Percentiles rank a stretch among this genome's conserved stretches.
phyloP scores from a whole-genome alignment of 2,329 filamentous ascomycete genomes.

The Xylariales sp. region DNA sequence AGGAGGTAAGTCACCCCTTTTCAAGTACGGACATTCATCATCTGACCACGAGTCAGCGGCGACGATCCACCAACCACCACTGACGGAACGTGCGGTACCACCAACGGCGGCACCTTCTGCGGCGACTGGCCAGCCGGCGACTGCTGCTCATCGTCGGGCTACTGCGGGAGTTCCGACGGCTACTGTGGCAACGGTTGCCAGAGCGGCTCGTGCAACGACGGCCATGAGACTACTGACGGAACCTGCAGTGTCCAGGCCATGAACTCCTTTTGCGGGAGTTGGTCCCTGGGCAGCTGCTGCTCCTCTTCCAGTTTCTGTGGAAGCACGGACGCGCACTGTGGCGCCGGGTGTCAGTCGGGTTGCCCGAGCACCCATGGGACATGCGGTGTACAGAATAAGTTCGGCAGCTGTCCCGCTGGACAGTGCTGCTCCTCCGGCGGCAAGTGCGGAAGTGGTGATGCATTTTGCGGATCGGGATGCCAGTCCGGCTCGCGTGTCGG shows the following conservation, averaged over 20 bases:
- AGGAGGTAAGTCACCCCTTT: no score
- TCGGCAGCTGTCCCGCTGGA: no score
- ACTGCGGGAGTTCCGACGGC: not conserved
- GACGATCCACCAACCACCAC: not conserved
- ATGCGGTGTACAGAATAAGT: no score
- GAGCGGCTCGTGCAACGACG: not conserved
- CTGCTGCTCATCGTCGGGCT: conserved; percentile 3
- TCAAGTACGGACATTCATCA: no score
- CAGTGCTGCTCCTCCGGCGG: no score
- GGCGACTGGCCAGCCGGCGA: not conserved
- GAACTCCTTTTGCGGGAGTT: conserved; percentile 2
- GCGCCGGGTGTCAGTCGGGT: no score
- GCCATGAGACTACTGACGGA: conserved; percentile 2
- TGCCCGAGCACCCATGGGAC: no score
- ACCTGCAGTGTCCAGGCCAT: conserved; percentile 1
- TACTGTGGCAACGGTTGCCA: conserved; percentile 7
- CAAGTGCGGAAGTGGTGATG: no score
- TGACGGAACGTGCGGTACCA: not conserved
- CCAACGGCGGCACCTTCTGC: conserved; percentile 1
- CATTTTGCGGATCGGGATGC: no score
- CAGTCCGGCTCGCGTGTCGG: conserved; percentile 1
- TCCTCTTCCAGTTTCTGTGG: conserved; percentile 2
- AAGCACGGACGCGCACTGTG: conserved; percentile 1
- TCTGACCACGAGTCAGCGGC: no score
- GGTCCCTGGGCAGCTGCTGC: conserved; percentile 3